Percentiles rank a stretch among this genome's conserved stretches.
Conservation (phyloP, 768 basidiomycete genomes). For the Hypholoma sublateritium region DNA sequence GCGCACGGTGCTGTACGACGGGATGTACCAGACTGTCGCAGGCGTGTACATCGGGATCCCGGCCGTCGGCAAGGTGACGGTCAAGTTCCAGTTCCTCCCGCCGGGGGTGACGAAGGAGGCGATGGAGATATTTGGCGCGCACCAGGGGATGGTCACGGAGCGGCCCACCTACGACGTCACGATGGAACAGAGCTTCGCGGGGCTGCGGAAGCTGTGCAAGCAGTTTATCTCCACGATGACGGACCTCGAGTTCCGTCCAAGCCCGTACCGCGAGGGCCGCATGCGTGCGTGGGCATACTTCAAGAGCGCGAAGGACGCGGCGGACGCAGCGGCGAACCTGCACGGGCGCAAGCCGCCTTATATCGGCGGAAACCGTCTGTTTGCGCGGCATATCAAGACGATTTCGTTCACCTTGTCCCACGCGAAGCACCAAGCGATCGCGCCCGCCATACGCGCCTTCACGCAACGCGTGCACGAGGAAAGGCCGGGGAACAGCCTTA, state of each 20-base stretch:
- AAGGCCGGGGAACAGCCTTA: slow-evolving; percentile 27
- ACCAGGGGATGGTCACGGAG: slow-evolving; percentile 51
- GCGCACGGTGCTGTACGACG: slow-evolving; percentile 33
- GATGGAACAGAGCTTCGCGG: slow-evolving; percentile 33
- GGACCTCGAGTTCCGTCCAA: slow-evolving; percentile 45
- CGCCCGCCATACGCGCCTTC: slow-evolving; percentile 46
- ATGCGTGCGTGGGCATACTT: slow-evolving; percentile 60
- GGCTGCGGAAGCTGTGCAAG: slow-evolving; percentile 41
- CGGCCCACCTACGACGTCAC: slow-evolving; percentile 44
- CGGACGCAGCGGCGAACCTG: slow-evolving; percentile 45
- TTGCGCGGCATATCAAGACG: slow-evolving; percentile 53
- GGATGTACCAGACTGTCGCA: slow-evolving; percentile 41
- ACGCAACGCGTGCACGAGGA: slow-evolving; percentile 31
- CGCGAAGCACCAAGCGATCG: slow-evolving; percentile 38
- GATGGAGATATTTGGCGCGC: slow-evolving; percentile 44
- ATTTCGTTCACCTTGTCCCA: slow-evolving; percentile 44
- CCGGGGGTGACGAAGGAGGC: slow-evolving; percentile 37
- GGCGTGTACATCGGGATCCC: slow-evolving; percentile 56
- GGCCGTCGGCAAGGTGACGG: slow-evolving; percentile 55
- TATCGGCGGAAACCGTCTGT: slow-evolving; percentile 45
- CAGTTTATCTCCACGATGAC: slow-evolving; percentile 24
- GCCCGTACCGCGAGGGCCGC: slow-evolving; percentile 50
- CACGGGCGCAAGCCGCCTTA: slow-evolving; percentile 45
- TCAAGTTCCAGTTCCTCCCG: slow-evolving; percentile 59
- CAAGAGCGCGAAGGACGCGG: slow-evolving; percentile 49